Evolutionary conservation across 495 filamentous ascomycete species (phyloP), one percentile per base, ranked within the genome.

Genomic region (Bathelium albidoporum): DNA sequence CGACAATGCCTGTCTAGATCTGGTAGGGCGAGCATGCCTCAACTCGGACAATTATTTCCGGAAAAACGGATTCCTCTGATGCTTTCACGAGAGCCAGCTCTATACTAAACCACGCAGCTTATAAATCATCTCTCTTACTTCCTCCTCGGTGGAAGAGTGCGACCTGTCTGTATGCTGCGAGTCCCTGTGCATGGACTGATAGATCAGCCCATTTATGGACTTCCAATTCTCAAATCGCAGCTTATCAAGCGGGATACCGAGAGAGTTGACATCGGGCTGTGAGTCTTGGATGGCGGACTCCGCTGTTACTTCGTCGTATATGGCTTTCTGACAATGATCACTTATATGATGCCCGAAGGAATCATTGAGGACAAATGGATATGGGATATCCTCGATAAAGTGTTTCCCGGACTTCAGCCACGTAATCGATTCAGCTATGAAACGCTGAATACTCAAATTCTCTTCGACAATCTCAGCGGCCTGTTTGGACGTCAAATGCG

Each of bases 191-290:
- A 66, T 63, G 7, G 70, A 58, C 32, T 68, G 60, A 14, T 61
- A 52, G 1, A 73, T 64, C 12, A 73, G 62, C 11, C 65, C 66
- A 52, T 73, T 73, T 31, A 73, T 67, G 14, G 63, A 34, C 53
- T 72, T 73, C 71, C 71, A 73, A 59, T 72, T 73, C 59, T 70
- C 65, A 60, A 66, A 73, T 11, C 71, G 62, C 22, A 73, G 63
- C n/a, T 64, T 60, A 24, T 69, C 70, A 12, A 72, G 63, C 7
- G 70, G 59, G 16, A 72, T 59, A 52, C 63, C 64, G 1, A 66
- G 69, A 4, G 58, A 5, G 44, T 59, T 66, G 2, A 55, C 22
- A 41, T 45, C 26, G 11, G 31, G 22, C 24, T 26, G 5, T 28
- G 49, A 29, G 29, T 55, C 24, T 11, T 26, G 7, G 9, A 11